Evolutionary conservation across 1,139 yeast species (phyloP), one percentile per base, ranked within the genome.

Genomic region (Sporopachydermia cereana): DNA sequence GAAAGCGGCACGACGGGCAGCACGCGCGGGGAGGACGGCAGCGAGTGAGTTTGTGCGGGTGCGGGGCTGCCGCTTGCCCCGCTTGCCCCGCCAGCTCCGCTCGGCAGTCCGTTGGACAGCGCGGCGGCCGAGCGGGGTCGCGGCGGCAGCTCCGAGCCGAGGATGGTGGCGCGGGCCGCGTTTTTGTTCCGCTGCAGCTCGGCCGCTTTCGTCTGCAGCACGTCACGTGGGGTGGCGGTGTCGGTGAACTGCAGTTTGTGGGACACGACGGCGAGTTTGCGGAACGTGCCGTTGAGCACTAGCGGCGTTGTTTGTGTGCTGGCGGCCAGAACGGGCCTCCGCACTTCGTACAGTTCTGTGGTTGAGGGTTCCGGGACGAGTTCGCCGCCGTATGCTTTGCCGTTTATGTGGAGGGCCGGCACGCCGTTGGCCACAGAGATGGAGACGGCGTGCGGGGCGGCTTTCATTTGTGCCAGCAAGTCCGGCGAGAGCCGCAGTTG

Each of bases 1-100:
- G 56, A 44, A 7, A 34, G 17, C 5, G 39, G 39, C 39, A 34
- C 22, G 9, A 34, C 39, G 9, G 39, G 39, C 17, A 34, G n/a
- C 5, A n/a, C 17, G 9, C 39, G 39, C 17, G 39, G 39, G 22
- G 39, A 34, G 9, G 39, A 5, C 22, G 39, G 39, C 17, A 34
- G 17, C 9, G 39, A 34, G 29, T 25, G 29, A 25, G 12, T 25
- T 20, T 34, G 39, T 16, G 39, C 12, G 17, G 5, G 5, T 16
- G 22, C 17, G 9, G 39, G 18, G 22, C 18, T 34, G 18, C 12
- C 39, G 22, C 22, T 16, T 16, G n/a, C 5, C 9, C 12, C 5
- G 9, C 22, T 9, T 12, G n/a, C 39, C 17, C 20, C 9, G 14
- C 12, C 7, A 25, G 12, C 14, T 7, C 29, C 29, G 14, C 7